These are phyloP conservation scores for Blastobotrys americana DNA, from an alignment of 805 yeast genomes.

Conservation along the genomic window DNA sequence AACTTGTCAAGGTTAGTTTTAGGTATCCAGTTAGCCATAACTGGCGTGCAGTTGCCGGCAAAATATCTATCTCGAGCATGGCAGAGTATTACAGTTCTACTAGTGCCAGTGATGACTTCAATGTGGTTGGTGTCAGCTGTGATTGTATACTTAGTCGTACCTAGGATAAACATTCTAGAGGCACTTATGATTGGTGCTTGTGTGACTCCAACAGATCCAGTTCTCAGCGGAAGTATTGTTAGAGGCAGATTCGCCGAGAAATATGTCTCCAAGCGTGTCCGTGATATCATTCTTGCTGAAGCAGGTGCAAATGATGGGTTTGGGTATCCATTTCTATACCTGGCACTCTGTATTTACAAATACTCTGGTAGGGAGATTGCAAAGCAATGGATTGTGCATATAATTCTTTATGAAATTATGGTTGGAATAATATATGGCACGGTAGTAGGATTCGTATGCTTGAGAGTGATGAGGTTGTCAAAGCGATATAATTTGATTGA, in stretches of 20 bases:
- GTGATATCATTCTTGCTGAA: conserved; percentile 59
- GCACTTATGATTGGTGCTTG: conserved; percentile 60
- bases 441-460: conserved; percentile 43
- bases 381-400: conserved; percentile 54
- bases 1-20: conserved; percentile 57
- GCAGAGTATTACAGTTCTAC: conserved; percentile 48
- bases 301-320: conserved; percentile 70
- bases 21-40: conserved; percentile 65
- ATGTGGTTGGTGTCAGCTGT: conserved; percentile 64
- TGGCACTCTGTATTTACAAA: conserved; percentile 48
- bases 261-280: conserved; percentile 51
- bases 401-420: conserved; percentile 55
- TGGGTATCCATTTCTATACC: conserved; percentile 53
- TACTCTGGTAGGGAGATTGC: conserved; percentile 49
- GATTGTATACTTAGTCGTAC: conserved; percentile 55
- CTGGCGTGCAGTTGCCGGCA: conserved; percentile 65
- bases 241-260: conserved; percentile 64
- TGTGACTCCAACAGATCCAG: conserved; percentile 74
- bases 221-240: conserved; percentile 64
- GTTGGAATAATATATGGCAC: conserved; percentile 47
- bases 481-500: conserved; percentile 43
- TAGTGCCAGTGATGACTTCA: conserved; percentile 61
- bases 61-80: conserved; percentile 57
- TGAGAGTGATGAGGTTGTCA: conserved; percentile 47
- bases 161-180: conserved; percentile 47